These are phyloP conservation scores for Thymus mandschuricus DNA, from an alignment of 257 asterid species.

Conservation along the genomic window DNA sequence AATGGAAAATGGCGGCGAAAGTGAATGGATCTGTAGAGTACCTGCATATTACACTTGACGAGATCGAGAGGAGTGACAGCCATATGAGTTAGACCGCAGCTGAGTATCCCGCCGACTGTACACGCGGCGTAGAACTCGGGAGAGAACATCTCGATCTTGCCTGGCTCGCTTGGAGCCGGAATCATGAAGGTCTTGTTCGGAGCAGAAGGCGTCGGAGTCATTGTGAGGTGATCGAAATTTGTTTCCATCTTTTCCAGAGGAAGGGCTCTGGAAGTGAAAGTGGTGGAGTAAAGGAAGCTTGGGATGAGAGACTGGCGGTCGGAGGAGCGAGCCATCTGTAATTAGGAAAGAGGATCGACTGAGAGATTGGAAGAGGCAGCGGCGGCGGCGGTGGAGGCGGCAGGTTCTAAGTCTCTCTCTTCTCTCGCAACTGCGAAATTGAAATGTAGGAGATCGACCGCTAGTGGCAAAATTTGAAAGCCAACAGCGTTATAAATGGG, in stretches of 20 bases:
- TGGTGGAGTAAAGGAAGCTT: slow-evolving; percentile 53
- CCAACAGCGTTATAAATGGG: slow-evolving; percentile 11
- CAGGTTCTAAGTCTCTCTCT: background rate
- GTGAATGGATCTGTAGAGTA: slow-evolving; percentile 41
- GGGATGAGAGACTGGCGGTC: slow-evolving; percentile 84
- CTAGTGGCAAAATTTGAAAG: slow-evolving; percentile 7
- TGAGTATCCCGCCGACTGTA: slow-evolving; percentile 82
- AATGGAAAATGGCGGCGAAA: slow-evolving; percentile 3
- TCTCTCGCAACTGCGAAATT: slow-evolving; percentile 10
- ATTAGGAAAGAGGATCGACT: slow-evolving; percentile 31
- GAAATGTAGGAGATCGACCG: background rate
- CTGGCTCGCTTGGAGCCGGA: slow-evolving; percentile 73
- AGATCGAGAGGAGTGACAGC: slow-evolving; percentile 96
- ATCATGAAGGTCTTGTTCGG: slow-evolving; percentile 44
- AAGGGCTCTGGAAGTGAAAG: slow-evolving; percentile 39
- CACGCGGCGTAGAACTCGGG: slow-evolving; percentile 84
- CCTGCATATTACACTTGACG: slow-evolving; percentile 99
- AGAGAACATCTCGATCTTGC: slow-evolving; percentile 82
- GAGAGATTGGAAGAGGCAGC: slow-evolving; percentile 43
- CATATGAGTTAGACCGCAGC: slow-evolving; percentile 96
- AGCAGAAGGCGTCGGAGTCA: slow-evolving; percentile 29
- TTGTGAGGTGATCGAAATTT: slow-evolving; percentile 13
- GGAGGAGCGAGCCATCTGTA: slow-evolving; percentile 44
- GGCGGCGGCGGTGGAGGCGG: slow-evolving; percentile 28
- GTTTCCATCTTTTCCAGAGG: slow-evolving; percentile 32